Percentiles rank a stretch among this genome's conserved stretches.
phyloP scores from a whole-genome alignment of 2,329 filamentous ascomycete genomes.

The Endothia cerciana region DNA sequence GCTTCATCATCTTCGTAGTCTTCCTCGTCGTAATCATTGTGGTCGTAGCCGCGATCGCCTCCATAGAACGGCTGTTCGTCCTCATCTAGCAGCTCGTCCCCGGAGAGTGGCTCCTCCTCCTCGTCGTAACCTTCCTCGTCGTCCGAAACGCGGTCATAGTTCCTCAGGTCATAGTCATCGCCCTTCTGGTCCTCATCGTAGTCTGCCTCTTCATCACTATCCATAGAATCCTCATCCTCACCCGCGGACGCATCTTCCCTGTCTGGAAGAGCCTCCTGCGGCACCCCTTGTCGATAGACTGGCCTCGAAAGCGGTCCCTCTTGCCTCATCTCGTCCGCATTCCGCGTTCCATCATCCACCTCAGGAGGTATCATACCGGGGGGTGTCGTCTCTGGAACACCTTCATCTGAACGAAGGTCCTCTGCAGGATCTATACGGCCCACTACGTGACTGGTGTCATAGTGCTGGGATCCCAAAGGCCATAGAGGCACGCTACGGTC shows the following conservation, averaged over 20 bases:
- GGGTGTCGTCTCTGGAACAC: not conserved
- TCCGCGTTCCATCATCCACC: constrained; percentile 28
- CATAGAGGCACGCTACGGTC: constrained; percentile 26
- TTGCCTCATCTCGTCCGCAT: constrained; percentile 26
- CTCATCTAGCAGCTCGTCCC: constrained; percentile 30
- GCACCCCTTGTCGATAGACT: constrained; percentile 25
- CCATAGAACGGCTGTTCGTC: constrained; percentile 30
- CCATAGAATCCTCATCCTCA: constrained; percentile 32
- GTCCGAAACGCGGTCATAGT: constrained; percentile 38
- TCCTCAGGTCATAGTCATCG: constrained; percentile 39
- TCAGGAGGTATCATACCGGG: constrained; percentile 27
- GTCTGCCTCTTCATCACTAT: constrained; percentile 34
- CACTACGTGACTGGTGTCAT: constrained; percentile 20
- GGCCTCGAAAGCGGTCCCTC: constrained; percentile 22
- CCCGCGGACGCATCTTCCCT: constrained; percentile 28
- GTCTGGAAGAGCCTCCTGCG: constrained; percentile 22
- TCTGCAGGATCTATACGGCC: constrained; percentile 20
- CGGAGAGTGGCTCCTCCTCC: constrained; percentile 25
- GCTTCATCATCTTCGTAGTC: constrained; percentile 30
- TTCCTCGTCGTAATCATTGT: constrained; percentile 34
- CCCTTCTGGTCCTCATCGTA: constrained; percentile 37
- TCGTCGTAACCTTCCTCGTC: constrained; percentile 31
- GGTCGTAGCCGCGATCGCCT: constrained; percentile 29
- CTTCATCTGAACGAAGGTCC: constrained; percentile 19
- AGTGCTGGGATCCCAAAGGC: constrained; percentile 21